Conservation (phyloP, 139 green algal genomes). For the Coccomyxa sp. region DNA sequence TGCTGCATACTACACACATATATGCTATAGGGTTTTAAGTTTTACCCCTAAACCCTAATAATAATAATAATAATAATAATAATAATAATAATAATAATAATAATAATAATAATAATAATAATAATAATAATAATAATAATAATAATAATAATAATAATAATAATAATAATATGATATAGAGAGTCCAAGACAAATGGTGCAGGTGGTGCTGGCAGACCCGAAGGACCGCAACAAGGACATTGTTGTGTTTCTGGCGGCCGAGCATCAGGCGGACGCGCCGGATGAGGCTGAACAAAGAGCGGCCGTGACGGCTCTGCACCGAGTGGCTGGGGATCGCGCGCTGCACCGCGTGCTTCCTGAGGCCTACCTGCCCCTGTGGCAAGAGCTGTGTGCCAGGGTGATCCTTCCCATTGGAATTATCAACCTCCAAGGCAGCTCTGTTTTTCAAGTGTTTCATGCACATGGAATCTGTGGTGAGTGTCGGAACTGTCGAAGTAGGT, state of each 20-base stretch:
- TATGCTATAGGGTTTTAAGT: background rate
- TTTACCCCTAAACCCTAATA: background rate
- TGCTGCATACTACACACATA: no score
- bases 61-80: background rate
- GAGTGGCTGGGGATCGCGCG: slow-evolving; percentile 54
- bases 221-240: slow-evolving; percentile 61
- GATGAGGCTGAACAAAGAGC: slow-evolving; percentile 61
- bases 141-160: background rate
- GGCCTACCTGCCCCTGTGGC: slow-evolving; percentile 47
- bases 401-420: no score
- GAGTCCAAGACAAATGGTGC: background rate
- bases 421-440: background rate
- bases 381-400: slow-evolving; percentile 29
- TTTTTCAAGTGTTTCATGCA: background rate
- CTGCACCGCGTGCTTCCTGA: slow-evolving; percentile 59
- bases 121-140: background rate
- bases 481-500: no score
- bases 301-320: slow-evolving; percentile 64
- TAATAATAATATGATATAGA: slow-evolving; percentile 23
- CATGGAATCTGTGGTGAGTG: background rate
- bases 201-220: slow-evolving; percentile 72
- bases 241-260: slow-evolving; percentile 65
- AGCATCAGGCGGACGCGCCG: slow-evolving; percentile 22
- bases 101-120: background rate
- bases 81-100: background rate